These are phyloP conservation scores for Trichoderma gamsii DNA, from an alignment of 495 filamentous ascomycete species.

Conservation along the genomic window DNA sequence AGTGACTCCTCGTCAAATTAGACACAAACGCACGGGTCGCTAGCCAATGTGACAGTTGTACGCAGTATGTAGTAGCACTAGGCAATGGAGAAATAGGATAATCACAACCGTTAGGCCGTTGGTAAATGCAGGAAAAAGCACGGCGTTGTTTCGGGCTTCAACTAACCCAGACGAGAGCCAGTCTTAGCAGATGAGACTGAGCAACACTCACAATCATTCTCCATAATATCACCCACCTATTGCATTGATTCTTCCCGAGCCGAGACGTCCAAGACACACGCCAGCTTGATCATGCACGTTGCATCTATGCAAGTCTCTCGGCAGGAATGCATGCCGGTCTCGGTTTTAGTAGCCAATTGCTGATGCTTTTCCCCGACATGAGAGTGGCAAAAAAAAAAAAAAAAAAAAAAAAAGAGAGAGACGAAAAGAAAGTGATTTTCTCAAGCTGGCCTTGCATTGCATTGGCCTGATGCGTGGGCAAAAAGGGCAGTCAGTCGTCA, in stretches of 20 bases:
- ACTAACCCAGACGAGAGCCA: neutral
- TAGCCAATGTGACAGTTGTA: neutral
- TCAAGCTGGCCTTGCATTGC: neutral
- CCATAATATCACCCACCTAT: neutral
- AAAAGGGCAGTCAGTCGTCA: neutral
- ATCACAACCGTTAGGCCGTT: neutral
- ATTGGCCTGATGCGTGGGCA: neutral
- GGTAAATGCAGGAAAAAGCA: conserved; percentile 8
- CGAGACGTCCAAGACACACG: neutral
- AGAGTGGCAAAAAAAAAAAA: neutral
- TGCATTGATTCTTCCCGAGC: neutral
- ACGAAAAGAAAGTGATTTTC: neutral
- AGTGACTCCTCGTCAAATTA: too few species aligned
- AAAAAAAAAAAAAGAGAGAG: neutral
- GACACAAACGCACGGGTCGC: neutral
- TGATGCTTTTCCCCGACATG: neutral
- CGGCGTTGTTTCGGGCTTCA: neutral
- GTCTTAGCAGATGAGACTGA: neutral
- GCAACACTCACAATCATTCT: neutral
- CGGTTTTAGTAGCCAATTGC: neutral
- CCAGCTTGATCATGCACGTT: conserved; percentile 8
- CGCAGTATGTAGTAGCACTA: neutral
- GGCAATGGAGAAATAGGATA: neutral
- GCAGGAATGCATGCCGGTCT: conserved; percentile 1
- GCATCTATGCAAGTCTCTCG: neutral